A percentile compares a stretch with the other conserved stretches of the same genome.
Conservation (phyloP, 2,329 filamentous ascomycete genomes). For the Penicillium sp. region DNA sequence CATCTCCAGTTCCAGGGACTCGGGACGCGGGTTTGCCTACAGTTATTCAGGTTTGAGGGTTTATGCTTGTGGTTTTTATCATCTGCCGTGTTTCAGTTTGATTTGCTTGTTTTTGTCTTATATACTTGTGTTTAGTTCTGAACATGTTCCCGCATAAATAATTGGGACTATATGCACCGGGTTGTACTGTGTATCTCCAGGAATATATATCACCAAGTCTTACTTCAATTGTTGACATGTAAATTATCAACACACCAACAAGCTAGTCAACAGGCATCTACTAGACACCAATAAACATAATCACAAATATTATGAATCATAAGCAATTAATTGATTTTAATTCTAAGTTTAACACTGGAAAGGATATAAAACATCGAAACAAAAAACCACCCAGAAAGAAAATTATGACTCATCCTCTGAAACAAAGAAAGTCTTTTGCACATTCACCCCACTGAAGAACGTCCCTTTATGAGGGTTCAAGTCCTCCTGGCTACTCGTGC, state of each 20-base stretch:
- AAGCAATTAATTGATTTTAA: background rate
- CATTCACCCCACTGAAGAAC: slow-evolving; percentile 30
- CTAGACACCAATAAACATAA: too few relatives aligned
- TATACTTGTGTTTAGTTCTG: too few relatives aligned
- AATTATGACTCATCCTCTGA: slow-evolving; percentile 16
- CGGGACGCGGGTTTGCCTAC: background rate
- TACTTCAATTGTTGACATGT: too few relatives aligned
- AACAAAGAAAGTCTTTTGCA: slow-evolving; percentile 37
- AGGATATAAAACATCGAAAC: background rate
- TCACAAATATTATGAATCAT: background rate
- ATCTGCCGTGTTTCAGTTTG: too few relatives aligned
- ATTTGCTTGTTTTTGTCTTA: too few relatives aligned
- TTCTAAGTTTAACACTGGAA: background rate
- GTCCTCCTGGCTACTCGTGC: slow-evolving; percentile 35
- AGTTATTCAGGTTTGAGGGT: background rate
- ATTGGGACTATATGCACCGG: too few relatives aligned
- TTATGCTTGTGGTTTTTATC: background rate
- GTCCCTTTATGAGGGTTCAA: slow-evolving; percentile 29
- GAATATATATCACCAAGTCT: too few relatives aligned
- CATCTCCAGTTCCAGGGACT: background rate
- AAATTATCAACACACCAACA: too few relatives aligned
- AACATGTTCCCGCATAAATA: too few relatives aligned
- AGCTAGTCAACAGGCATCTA: too few relatives aligned
- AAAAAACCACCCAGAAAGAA: background rate
- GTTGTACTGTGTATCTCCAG: too few relatives aligned